Conservation (phyloP, 2,329 filamentous ascomycete species). For the Annulohypoxylon truncatum region DNA sequence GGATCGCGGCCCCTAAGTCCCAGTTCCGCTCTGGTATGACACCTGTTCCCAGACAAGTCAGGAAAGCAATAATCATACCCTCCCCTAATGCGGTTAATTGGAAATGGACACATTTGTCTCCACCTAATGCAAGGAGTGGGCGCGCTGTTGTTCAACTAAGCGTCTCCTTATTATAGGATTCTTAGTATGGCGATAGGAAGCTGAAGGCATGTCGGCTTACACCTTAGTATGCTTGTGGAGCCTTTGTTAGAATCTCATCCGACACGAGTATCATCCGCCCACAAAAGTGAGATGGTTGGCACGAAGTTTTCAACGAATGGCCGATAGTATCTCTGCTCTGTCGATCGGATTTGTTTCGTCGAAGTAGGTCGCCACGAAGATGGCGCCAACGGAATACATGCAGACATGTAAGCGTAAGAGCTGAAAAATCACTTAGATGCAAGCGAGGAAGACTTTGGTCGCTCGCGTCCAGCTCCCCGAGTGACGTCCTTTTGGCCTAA, state of each 20-base stretch:
- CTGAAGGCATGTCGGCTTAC: constrained; percentile 7
- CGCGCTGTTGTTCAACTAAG: constrained; percentile 1
- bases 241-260: neutral
- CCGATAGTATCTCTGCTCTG: neutral
- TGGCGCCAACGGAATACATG: neutral
- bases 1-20: neutral
- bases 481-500: neutral
- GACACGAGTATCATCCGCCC: constrained; percentile 5
- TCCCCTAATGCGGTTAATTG: constrained; percentile 24
- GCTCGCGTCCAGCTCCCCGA: neutral
- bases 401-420: neutral
- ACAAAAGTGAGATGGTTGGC: neutral
- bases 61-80: constrained; percentile 28
- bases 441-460: neutral
- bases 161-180: constrained; percentile 3
- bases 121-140: constrained; percentile 21
- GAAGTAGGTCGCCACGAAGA: constrained; percentile 10
- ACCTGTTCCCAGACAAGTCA: neutral
- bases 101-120: constrained; percentile 26
- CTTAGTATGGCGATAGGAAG: neutral
- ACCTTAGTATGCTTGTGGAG: neutral
- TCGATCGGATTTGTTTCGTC: constrained; percentile 4
- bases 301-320: neutral
- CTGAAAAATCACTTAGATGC: neutral
- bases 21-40: constrained; percentile 1